Percentiles rank a stretch among this genome's conserved stretches.
Evolutionary conservation across 768 basidiomycete genomes (phyloP).

Genomic region (Leccinum subgranulosum): DNA sequence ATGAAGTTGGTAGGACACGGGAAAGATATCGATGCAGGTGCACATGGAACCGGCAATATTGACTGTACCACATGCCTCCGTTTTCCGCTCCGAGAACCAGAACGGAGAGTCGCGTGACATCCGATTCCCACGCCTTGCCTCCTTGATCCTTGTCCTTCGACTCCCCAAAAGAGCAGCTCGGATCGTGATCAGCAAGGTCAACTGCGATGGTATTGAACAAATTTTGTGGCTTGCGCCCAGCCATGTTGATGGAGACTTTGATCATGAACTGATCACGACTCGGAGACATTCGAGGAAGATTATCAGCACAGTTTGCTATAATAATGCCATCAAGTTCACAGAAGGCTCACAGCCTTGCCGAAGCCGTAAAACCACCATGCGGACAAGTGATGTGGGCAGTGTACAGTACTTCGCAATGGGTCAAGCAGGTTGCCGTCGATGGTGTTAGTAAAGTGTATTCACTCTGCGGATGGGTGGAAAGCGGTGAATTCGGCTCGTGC

Average conservation of each 20-base stretch:
- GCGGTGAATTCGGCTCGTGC: neutral
- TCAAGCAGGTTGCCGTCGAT: neutral
- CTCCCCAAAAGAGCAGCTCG: no score
- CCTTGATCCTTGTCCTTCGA: no score
- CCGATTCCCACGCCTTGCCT: neutral
- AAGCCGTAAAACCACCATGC: neutral
- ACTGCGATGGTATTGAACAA: no score
- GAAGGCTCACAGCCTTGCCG: neutral
- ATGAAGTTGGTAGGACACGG: slow-evolving; percentile 7
- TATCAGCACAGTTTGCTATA: neutral
- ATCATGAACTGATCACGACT: neutral
- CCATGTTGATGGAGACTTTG: neutral
- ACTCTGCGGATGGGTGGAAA: neutral
- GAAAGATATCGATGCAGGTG: slow-evolving; percentile 22
- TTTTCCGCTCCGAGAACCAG: slow-evolving; percentile 16
- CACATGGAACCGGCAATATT: slow-evolving; percentile 12
- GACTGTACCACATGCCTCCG: slow-evolving; percentile 28
- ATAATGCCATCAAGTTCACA: no score
- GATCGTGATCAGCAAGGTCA: no score
- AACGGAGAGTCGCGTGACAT: neutral
- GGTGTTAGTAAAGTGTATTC: neutral
- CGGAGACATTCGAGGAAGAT: neutral
- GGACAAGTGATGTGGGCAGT: neutral
- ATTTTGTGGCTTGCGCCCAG: no score
- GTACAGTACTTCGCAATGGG: neutral